A percentile compares a stretch with the other conserved stretches of the same genome.
These are phyloP conservation scores for Neostapfia colusana DNA, from an alignment of 176 grass and related monocot species.

Conservation along the genomic window DNA sequence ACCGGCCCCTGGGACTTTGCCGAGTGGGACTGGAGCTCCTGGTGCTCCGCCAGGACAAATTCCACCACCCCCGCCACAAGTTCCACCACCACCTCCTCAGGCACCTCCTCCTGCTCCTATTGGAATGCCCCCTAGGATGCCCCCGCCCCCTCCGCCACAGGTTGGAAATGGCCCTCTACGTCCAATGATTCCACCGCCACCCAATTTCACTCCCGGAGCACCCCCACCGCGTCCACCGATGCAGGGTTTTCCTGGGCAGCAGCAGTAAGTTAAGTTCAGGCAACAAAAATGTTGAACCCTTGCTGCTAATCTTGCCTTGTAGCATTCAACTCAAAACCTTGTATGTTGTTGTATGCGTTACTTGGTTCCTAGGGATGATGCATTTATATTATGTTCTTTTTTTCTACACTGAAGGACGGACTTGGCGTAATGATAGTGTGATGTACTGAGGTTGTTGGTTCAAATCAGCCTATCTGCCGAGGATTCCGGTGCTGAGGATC, in stretches of 20 bases:
- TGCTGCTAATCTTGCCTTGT: neutral
- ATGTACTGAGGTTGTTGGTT: too few species aligned
- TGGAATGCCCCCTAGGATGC: conserved; percentile 67
- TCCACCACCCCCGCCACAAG: too few species aligned
- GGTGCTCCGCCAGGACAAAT: conserved; percentile 44
- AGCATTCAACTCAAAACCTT: conserved; percentile 12
- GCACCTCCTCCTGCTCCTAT: conserved; percentile 50
- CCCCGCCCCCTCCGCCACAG: conserved; percentile 64
- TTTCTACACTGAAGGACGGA: too few species aligned
- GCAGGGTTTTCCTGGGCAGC: conserved; percentile 63
- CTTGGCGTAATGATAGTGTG: too few species aligned
- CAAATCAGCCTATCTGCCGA: too few species aligned
- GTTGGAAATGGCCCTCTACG: conserved; percentile 69
- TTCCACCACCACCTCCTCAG: conserved; percentile 50
- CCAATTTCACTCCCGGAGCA: conserved; percentile 62
- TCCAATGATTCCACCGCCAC: conserved; percentile 68
- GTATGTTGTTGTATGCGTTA: conserved; percentile 11
- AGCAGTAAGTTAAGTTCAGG: conserved; percentile 30
- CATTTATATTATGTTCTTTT: neutral
- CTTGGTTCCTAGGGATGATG: neutral
- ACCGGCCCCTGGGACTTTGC: conserved; percentile 55
- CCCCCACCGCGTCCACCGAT: conserved; percentile 52
- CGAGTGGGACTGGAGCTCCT: conserved; percentile 60
- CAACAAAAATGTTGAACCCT: conserved; percentile 5
- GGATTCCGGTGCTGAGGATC: too few species aligned